Percentiles rank a stretch among this genome's conserved stretches.
Evolutionary conservation across 2,329 filamentous ascomycete genomes (phyloP).

Genomic region (Xylariomycetidae sp.): DNA sequence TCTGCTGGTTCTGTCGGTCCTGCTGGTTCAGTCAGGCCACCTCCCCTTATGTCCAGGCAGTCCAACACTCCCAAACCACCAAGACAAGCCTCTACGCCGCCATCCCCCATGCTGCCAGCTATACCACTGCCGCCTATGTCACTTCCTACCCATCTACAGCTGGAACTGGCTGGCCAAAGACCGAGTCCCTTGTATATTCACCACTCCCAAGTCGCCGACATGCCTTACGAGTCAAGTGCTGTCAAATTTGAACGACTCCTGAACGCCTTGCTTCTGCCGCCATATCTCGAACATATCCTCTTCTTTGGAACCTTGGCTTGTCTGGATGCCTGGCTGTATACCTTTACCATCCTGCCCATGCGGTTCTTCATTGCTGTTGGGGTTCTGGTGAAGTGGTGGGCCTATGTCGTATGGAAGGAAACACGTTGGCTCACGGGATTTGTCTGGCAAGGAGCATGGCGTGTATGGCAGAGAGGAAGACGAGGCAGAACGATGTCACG

Average conservation of each 20-base stretch:
- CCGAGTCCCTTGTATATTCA: conserved; percentile 63
- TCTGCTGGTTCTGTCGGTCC: background rate
- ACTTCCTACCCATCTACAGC: conserved; percentile 57
- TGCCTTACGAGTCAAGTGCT: conserved; percentile 84
- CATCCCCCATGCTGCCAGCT: conserved; percentile 45
- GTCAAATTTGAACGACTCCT: conserved; percentile 87
- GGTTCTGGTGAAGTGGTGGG: conserved; percentile 75
- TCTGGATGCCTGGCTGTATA: conserved; percentile 93
- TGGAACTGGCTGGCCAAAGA: conserved; percentile 56
- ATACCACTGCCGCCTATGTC: conserved; percentile 63
- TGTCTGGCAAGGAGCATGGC: conserved; percentile 71
- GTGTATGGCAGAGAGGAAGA: conserved; percentile 66
- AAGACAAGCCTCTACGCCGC: conserved; percentile 24
- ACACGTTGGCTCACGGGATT: conserved; percentile 65
- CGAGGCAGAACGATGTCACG: conserved; percentile 32
- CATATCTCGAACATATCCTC: conserved; percentile 75
- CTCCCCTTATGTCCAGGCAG: too few relatives aligned
- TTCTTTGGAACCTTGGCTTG: conserved; percentile 87
- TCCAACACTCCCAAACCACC: conserved; percentile 3
- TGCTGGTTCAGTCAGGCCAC: too few relatives aligned
- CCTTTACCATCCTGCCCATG: conserved; percentile 89
- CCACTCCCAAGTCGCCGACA: conserved; percentile 48
- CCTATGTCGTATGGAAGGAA: conserved; percentile 65
- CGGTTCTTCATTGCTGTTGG: conserved; percentile 76
- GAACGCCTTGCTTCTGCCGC: conserved; percentile 80